Base-by-base conservation (phyloP, 2,329 filamentous ascomycete species). In the Rachicladosporium sp. region DNA sequence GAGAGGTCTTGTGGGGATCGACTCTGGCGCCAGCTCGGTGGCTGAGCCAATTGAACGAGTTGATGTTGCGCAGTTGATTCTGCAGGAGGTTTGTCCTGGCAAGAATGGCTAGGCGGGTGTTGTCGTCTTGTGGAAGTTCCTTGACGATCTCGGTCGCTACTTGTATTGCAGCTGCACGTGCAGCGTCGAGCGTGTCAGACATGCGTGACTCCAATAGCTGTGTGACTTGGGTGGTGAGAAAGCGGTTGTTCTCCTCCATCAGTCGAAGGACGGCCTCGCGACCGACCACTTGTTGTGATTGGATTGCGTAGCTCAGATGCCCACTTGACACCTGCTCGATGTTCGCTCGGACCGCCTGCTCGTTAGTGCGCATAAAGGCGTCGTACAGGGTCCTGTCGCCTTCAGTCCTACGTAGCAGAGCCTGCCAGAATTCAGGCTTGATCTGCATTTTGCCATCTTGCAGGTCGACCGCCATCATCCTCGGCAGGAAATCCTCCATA, bases 31-130 rank as follows among this genome's bases (percentile, higher is more conserved):
- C 85, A 11, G 77, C 63, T 4, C 76, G 75, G 1, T 62, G 52
- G 3, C 73, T 71, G 50, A 94, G 81, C 62, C 79, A 87, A 64
- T 95, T 94, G 60, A 87, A 65, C 33, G 58, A 54, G 32, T 53
- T 51, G 11, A 65, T 45, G 9, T 51, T 44, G 29, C 52, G 37
- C 34, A 53, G 39, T 11, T 46, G 38, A 43, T 56, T 55, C 34
- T 42, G 37, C n/a, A 55, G 38, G 10, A 53, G 40, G 34, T 53
- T 56, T 23, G 45, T n/a, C 49, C 60, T 38, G 54, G 53, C 36
- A 51, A 56, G 43, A 23, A 48, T 37, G 9, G 48, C 34, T 39
- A 54, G 45, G 15, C 15, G 15, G 15, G 15, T 19, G 15, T 19
- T 19, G 15, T 19, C 15, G 15, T 19, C 15, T 19, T 19, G 15